Conservation (phyloP, 164 flowering plant genomes). For the Akebia trifoliata region DNA sequence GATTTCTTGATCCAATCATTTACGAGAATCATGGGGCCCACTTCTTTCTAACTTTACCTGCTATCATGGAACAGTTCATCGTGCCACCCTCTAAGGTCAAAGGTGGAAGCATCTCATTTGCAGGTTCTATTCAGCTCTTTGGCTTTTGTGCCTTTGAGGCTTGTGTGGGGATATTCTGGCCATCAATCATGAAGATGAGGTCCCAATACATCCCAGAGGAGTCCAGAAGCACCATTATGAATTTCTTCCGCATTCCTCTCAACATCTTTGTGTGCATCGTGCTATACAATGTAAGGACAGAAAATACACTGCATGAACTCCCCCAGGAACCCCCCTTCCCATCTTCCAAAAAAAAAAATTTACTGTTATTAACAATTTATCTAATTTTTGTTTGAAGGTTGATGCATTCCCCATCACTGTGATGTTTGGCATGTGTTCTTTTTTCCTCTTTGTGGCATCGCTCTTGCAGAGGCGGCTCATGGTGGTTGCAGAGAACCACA, state of each 20-base stretch:
- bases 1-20: not conserved
- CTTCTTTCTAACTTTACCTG: conserved; percentile 22
- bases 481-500: conserved; percentile 59
- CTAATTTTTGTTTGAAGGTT: conserved; percentile 44
- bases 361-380: not conserved
- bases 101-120: conserved; percentile 74
- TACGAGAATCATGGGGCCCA: not conserved
- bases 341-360: too few species aligned
- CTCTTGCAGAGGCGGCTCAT: conserved; percentile 80
- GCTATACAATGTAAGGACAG: conserved; percentile 70
- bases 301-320: too few species aligned
- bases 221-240: conserved; percentile 97
- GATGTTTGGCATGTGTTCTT: conserved; percentile 99
- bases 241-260: conserved; percentile 97
- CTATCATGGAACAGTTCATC: conserved; percentile 47
- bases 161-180: conserved; percentile 97
- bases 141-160: conserved; percentile 91
- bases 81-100: conserved; percentile 56
- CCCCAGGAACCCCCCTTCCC: too few species aligned
- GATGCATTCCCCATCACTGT: conserved; percentile 92
- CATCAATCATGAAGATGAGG: conserved; percentile 97
- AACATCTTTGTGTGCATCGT: conserved; percentile 90
- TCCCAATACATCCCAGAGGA: conserved; percentile 99
- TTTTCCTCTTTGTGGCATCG: conserved; percentile 83
- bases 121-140: conserved; percentile 71